phyloP scores from a whole-genome alignment of 768 basidiomycete genomes.

The Leccinum barrowsii region DNA sequence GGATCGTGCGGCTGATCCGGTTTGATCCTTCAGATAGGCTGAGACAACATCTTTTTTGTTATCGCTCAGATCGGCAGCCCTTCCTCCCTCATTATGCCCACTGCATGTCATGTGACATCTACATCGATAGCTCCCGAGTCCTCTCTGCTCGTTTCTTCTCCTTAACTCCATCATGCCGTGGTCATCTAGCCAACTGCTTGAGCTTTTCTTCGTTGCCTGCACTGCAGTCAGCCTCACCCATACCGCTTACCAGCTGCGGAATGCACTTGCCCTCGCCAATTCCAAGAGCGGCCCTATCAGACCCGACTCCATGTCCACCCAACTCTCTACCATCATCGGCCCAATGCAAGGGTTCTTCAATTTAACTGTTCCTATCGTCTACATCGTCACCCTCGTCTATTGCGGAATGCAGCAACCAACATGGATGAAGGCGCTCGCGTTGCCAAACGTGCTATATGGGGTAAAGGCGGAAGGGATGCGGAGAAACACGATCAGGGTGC shows the following conservation, averaged over 20 bases:
- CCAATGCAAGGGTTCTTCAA: neutral
- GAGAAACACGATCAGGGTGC: neutral
- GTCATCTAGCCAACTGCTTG: conserved; percentile 1
- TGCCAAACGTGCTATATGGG: neutral
- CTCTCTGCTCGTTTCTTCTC: neutral
- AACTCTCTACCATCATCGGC: neutral
- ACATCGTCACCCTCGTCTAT: neutral
- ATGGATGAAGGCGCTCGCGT: neutral
- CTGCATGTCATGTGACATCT: neutral
- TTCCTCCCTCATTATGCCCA: too few relatives aligned
- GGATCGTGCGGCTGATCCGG: conserved; percentile 37
- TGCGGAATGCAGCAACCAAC: conserved; percentile 1
- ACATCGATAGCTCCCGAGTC: neutral
- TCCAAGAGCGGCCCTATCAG: conserved; percentile 7
- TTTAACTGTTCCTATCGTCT: neutral
- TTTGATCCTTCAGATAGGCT: too few relatives aligned
- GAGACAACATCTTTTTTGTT: too few relatives aligned
- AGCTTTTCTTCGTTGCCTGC: conserved; percentile 5
- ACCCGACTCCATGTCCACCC: conserved; percentile 1
- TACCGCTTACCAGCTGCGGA: neutral
- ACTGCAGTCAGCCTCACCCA: neutral
- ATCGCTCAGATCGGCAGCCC: too few relatives aligned
- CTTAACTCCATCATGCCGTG: neutral
- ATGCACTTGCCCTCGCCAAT: neutral
- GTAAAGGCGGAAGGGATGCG: neutral